Conservation (phyloP, 2,329 filamentous ascomycete species). For the Gyromitra esculenta region DNA sequence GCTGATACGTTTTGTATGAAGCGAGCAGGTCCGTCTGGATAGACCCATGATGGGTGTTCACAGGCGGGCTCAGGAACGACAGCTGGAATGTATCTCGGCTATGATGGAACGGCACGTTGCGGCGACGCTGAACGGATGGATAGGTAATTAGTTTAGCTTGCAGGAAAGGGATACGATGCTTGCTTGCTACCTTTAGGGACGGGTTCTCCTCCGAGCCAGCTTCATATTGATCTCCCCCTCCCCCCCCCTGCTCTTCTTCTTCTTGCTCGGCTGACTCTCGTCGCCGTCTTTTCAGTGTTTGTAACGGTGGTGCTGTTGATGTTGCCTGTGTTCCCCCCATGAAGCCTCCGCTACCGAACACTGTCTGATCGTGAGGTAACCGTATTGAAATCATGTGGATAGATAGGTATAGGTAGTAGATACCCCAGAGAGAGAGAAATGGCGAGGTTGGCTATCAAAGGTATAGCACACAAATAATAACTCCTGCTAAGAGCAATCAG, state of each 20-base stretch:
- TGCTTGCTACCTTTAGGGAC: slow-evolving; percentile 8
- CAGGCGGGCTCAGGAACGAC: slow-evolving; percentile 24
- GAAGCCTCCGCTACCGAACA: slow-evolving; percentile 21
- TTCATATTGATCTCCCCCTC: not conserved
- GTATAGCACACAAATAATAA: not conserved
- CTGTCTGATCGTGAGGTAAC: slow-evolving; percentile 16
- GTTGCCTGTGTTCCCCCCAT: not conserved
- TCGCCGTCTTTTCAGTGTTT: slow-evolving; percentile 25
- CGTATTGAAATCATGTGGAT: slow-evolving; percentile 34
- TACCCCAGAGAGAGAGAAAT: not conserved
- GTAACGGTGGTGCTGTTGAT: slow-evolving; percentile 5
- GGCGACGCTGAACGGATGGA: slow-evolving; percentile 19
- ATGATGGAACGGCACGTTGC: not conserved
- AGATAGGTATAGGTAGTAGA: not conserved
- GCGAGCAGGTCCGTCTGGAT: slow-evolving; percentile 7
- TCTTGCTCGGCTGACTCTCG: slow-evolving; percentile 10
- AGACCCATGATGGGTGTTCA: slow-evolving; percentile 15
- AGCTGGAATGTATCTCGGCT: slow-evolving; percentile 33
- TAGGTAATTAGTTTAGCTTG: slow-evolving; percentile 8
- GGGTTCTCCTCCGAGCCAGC: not conserved
- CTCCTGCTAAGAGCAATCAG: not conserved
- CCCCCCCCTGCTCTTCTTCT: slow-evolving; percentile 7
- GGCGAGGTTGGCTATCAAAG: not conserved
- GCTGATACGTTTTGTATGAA: slow-evolving; percentile 34
- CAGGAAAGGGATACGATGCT: not conserved